Evolutionary conservation across 2,329 filamentous ascomycete genomes (phyloP).

Genomic region (Talaromyces piceae): DNA sequence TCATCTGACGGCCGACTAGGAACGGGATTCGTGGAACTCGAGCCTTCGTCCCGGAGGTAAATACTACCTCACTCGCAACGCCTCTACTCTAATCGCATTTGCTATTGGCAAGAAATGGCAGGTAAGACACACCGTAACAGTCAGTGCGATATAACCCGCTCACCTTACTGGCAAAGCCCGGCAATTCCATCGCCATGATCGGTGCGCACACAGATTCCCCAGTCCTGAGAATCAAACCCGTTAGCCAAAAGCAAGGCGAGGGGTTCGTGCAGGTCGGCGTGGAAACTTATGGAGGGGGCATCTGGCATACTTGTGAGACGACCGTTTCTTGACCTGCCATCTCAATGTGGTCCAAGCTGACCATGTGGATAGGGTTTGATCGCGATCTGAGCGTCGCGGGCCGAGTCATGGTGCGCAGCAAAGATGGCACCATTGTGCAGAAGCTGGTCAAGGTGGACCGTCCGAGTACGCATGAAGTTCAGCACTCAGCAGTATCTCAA

Average conservation of each 20-base stretch:
- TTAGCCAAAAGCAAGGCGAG: conserved; percentile 77
- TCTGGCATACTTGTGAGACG: conserved; percentile 77
- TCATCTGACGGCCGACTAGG: conserved; percentile 36
- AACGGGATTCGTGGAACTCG: conserved; percentile 81
- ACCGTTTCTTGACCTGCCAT: conserved; percentile 1
- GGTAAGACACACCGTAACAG: conserved; percentile 21
- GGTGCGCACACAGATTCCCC: conserved; percentile 95
- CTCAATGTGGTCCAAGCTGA: conserved; percentile 7
- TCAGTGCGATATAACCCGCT: not conserved
- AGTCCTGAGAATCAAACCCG: conserved; percentile 84
- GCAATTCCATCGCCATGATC: conserved; percentile 85
- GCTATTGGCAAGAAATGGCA: conserved; percentile 86
- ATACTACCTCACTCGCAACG: conserved; percentile 93
- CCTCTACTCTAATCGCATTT: conserved; percentile 86
- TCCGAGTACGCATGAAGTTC: conserved; percentile 46
- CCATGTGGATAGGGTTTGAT: conserved; percentile 63
- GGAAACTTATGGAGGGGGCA: conserved; percentile 91
- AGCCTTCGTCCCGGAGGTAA: conserved; percentile 78
- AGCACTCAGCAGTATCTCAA: not conserved
- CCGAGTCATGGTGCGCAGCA: conserved; percentile 70
- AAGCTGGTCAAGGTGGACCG: conserved; percentile 85
- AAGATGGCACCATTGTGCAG: conserved; percentile 66
- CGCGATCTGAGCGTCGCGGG: conserved; percentile 87
- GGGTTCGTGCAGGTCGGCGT: conserved; percentile 93
- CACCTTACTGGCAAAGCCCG: conserved; percentile 45